Conservation (phyloP, 306 rosid species). For the Vigna angularis region DNA sequence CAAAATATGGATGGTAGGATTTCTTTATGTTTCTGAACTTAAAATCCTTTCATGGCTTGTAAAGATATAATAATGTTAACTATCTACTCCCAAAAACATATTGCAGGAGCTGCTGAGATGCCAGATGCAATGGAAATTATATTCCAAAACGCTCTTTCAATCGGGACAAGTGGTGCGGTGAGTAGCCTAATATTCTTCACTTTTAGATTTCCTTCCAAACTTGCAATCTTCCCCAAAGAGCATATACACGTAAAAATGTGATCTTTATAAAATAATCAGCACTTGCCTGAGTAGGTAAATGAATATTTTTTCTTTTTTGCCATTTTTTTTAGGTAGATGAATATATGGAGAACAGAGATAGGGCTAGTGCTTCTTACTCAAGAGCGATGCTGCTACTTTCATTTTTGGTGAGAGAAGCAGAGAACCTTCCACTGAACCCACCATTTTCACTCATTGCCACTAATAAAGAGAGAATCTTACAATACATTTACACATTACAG, state of each 20-base stretch:
- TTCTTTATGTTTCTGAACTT: conserved; percentile 36
- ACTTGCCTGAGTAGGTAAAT: conserved; percentile 11
- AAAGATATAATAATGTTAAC: conserved; percentile 9
- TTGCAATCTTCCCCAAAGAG: conserved; percentile 14
- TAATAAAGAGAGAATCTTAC: conserved; percentile 70
- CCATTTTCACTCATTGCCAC: conserved; percentile 65
- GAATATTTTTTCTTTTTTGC: background rate
- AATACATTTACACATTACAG: conserved; percentile 66
- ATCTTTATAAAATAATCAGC: background rate
- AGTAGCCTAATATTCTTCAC: conserved; percentile 46
- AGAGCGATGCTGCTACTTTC: conserved; percentile 84
- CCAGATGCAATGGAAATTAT: conserved; percentile 90
- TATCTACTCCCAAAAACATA: conserved; percentile 1
- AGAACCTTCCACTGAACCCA: conserved; percentile 72
- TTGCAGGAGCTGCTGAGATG: conserved; percentile 57
- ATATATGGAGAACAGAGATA: conserved; percentile 63
- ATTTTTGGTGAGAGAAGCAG: conserved; percentile 81
- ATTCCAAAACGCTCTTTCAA: conserved; percentile 45
- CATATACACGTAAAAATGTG: conserved; percentile 1
- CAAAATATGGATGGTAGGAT: conserved; percentile 74
- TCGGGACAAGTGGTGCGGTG: conserved; percentile 80
- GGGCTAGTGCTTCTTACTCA: conserved; percentile 72
- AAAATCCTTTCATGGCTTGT: conserved; percentile 7
- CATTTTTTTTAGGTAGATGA: conserved; percentile 71
- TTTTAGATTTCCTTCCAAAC: conserved; percentile 13